Conservation (phyloP, 331 rosid species). For the Saraca asoca region DNA sequence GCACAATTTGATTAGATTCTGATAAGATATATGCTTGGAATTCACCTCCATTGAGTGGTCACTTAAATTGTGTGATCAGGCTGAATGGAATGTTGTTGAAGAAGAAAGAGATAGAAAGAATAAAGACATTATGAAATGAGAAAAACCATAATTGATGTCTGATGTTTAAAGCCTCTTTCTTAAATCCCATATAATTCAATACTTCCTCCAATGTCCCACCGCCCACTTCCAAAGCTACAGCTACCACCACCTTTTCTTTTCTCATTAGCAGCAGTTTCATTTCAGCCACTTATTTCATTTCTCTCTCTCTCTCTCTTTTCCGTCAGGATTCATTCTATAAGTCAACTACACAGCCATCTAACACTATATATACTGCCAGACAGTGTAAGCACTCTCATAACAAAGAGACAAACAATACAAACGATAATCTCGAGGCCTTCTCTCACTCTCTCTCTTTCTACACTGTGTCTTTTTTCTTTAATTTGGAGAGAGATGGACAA, state of each 20-base stretch:
- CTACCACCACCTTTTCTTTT: constrained; percentile 7
- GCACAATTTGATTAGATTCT: no score
- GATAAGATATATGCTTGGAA: no score
- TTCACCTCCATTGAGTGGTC: no score
- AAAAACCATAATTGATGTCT: constrained; percentile 9
- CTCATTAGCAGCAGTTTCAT: constrained; percentile 18
- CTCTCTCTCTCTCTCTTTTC: constrained; percentile 30
- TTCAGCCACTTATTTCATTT: constrained; percentile 32
- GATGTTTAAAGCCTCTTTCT: constrained; percentile 30
- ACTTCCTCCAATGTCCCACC: constrained; percentile 38
- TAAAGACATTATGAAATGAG: no score
- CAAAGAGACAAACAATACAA: constrained; percentile 29
- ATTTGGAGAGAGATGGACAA: constrained; percentile 48
- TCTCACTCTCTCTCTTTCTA: not conserved
- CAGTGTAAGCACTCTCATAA: constrained; percentile 25
- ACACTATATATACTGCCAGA: constrained; percentile 36
- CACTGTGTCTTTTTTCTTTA: not conserved
- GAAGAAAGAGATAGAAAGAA: no score
- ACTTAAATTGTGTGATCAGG: no score
- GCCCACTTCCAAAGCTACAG: constrained; percentile 38
- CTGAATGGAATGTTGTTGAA: no score
- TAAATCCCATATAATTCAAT: constrained; percentile 30
- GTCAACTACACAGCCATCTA: constrained; percentile 43
- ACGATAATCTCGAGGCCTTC: constrained; percentile 20
- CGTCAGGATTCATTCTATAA: constrained; percentile 40